phyloP scores from a whole-genome alignment of 2,329 filamentous ascomycete species.

The Didymella exigua region DNA sequence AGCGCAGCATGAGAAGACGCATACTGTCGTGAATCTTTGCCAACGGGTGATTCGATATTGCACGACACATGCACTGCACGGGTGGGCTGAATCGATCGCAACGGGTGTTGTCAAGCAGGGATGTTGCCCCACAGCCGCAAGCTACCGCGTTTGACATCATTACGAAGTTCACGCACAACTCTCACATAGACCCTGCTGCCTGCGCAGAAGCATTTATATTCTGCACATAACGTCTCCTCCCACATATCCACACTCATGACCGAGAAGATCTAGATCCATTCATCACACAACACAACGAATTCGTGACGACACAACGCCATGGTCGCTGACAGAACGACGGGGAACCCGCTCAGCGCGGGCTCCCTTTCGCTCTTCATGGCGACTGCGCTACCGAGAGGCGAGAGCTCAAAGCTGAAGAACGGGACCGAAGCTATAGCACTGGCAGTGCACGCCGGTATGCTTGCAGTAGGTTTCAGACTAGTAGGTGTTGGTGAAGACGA shows the following conservation, averaged over 20 bases:
- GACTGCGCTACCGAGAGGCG: conserved; percentile 49
- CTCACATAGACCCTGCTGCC: conserved; percentile 7
- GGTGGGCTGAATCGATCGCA: conserved; percentile 9
- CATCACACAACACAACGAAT: neutral
- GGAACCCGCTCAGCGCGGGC: conserved; percentile 52
- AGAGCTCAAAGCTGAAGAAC: conserved; percentile 60
- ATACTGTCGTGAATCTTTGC: neutral
- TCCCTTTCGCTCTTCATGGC: conserved; percentile 53
- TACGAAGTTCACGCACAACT: neutral
- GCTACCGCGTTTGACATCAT: conserved; percentile 31
- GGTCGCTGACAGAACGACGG: conserved; percentile 37
- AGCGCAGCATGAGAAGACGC: neutral
- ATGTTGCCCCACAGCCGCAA: conserved; percentile 17
- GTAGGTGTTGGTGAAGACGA: conserved; percentile 85
- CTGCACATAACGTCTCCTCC: neutral
- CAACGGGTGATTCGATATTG: conserved; percentile 6
- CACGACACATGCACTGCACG: neutral
- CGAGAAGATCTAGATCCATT: conserved; percentile 3
- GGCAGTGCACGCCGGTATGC: conserved; percentile 82
- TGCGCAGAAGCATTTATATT: neutral
- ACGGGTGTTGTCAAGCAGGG: conserved; percentile 9
- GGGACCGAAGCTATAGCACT: conserved; percentile 84
- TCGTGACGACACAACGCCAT: conserved; percentile 27
- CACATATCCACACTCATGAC: neutral
- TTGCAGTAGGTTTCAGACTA: conserved; percentile 78